These are phyloP conservation scores for Cyanodermella asteris DNA, from an alignment of 2,329 filamentous ascomycete genomes.

Conservation along the genomic window DNA sequence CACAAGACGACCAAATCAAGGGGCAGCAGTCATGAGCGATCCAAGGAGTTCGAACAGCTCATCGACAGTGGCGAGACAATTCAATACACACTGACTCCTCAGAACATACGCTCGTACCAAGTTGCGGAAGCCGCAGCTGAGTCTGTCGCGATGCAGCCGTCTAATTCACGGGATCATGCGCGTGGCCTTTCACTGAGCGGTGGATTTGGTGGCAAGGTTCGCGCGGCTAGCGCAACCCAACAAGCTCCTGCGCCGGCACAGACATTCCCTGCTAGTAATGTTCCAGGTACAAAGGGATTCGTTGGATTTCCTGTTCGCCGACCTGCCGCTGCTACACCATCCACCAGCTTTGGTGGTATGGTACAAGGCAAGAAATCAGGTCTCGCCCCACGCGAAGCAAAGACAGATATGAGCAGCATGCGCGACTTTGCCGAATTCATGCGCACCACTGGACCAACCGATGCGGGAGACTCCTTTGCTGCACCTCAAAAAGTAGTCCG, in stretches of 20 bases:
- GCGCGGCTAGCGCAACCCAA: neutral
- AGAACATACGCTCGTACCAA: constrained; percentile 56
- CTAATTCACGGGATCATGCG: constrained; percentile 10
- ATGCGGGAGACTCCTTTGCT: neutral
- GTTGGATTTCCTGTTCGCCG: no score
- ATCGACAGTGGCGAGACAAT: constrained; percentile 68
- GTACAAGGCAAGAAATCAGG: neutral
- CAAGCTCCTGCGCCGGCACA: neutral
- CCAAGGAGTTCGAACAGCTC: constrained; percentile 55
- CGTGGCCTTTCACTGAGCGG: constrained; percentile 1
- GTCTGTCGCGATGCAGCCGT: constrained; percentile 3
- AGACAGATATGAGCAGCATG: constrained; percentile 47
- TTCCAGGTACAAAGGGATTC: constrained; percentile 1
- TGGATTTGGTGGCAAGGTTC: constrained; percentile 1
- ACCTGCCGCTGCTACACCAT: neutral
- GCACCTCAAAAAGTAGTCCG: constrained; percentile 1
- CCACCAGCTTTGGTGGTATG: neutral
- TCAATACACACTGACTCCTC: constrained; percentile 61
- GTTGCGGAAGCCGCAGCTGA: constrained; percentile 11
- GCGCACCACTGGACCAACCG: constrained; percentile 55
- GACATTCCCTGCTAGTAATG: constrained; percentile 1
- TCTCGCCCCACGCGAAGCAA: constrained; percentile 41
- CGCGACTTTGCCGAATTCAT: constrained; percentile 80
- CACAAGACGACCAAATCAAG: constrained; percentile 43
- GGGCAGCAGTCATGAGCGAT: no score